Conservation (phyloP, 805 yeast genomes). For the Candida sithepensis region DNA sequence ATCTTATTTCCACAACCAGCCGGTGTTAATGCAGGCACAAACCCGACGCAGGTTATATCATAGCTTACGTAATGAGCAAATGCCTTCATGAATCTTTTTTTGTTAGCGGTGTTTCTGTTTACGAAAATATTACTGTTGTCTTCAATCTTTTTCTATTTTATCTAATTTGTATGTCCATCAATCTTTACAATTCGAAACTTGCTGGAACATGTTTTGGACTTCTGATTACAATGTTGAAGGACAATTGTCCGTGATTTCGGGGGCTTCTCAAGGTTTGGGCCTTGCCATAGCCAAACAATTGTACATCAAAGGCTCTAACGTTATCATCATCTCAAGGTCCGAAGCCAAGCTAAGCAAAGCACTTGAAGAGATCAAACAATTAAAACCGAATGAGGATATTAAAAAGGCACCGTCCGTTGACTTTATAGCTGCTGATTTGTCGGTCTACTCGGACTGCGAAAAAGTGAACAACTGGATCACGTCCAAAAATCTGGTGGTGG, state of each 20-base stretch:
- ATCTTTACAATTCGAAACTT: too few species aligned
- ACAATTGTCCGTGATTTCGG: slow-evolving; percentile 71
- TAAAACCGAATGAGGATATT: slow-evolving; percentile 29
- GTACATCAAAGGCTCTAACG: slow-evolving; percentile 49
- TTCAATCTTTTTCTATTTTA: too few species aligned
- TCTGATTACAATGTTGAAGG: slow-evolving; percentile 36
- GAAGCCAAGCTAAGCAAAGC: slow-evolving; percentile 52
- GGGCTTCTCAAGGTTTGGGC: slow-evolving; percentile 95
- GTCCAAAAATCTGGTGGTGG: slow-evolving; percentile 43
- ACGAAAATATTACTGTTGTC: too few species aligned
- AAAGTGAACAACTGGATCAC: slow-evolving; percentile 34
- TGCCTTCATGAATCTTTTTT: too few species aligned
- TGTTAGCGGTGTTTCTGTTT: too few species aligned
- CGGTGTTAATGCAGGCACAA: too few species aligned
- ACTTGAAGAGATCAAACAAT: slow-evolving; percentile 39
- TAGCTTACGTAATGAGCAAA: too few species aligned
- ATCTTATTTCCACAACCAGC: too few species aligned
- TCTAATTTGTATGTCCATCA: too few species aligned
- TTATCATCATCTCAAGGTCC: slow-evolving; percentile 76
- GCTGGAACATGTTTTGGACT: slow-evolving; percentile 1
- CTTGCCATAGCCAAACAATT: slow-evolving; percentile 62
- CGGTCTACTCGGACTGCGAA: slow-evolving; percentile 50
- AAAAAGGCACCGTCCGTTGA: slow-evolving; percentile 18
- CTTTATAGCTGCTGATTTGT: slow-evolving; percentile 62
- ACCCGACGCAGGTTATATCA: too few species aligned